Base-by-base conservation (phyloP, 805 yeast species). In the Cyberlindnera samutprakarnensis region DNA sequence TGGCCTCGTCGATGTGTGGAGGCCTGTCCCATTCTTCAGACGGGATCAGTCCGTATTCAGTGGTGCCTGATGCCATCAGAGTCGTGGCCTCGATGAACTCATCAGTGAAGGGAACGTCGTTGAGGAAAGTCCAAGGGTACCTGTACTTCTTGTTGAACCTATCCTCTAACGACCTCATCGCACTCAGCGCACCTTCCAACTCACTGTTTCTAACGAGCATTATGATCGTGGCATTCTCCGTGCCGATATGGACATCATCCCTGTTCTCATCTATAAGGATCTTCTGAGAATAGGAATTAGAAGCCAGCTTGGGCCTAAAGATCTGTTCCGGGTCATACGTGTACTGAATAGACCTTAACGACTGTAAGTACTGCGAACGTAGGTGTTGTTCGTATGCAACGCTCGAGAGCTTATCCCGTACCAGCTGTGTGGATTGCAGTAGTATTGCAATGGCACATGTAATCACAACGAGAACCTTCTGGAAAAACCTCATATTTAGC, bases 121-220 rank as follows among this genome's bases (percentile, higher is more conserved):
- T 83, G 42, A 83, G 53, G 49, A 83, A 82, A 5, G 83, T 78
- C 87, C 88, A 82, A 30, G 82, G 80, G 47, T 83, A 83, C 35
- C 75, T 65, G 53, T 66, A 81, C 32, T 74, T 64, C 28, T 53
- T 58, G 55, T 82, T 82, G 59, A 82, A 82, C 35, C 86, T 59
- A 53, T 81, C 90, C 56, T 82, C 90, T 28, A 82, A 55, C 7
- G 82, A 73, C 47, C 95, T 66, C 72, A 87, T 86, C 14, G 94
- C 73, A 27, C 57, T 52, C 27, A 87, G 55, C 0, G 92, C 95
- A 1, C 80, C 87, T 9, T 68, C 64, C 9, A 87, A 56, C 54
- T 87, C 96, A 60, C 70, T 65, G 53, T 87, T 87, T 34, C 96
- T 64, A 24, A 83, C 94, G 18, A 88, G 69, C 95, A 88, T 87